phyloP scores from a whole-genome alignment of 2,329 filamentous ascomycete genomes.

The Grosmannia clavigera region DNA sequence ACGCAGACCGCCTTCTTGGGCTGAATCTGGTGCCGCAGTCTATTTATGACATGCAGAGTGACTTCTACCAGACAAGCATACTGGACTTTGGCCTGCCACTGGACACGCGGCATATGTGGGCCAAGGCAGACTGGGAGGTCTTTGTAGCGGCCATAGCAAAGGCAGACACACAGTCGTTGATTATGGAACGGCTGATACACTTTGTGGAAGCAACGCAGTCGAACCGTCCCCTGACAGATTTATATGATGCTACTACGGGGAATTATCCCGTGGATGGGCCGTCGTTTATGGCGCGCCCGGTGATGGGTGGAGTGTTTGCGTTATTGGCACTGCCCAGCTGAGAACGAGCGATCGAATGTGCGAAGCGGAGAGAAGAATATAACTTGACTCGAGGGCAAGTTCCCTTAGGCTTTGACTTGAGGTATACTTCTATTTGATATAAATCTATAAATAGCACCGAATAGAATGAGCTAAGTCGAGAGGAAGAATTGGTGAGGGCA shows the following conservation, averaged over 20 bases:
- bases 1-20: conserved; percentile 63
- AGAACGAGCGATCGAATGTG: neutral
- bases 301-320: conserved; percentile 70
- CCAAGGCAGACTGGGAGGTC: conserved; percentile 81
- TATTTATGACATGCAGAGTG: conserved; percentile 66
- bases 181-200: conserved; percentile 54
- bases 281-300: conserved; percentile 62
- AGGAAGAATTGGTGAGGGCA: neutral
- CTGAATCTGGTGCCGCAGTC: conserved; percentile 63
- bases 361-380: neutral
- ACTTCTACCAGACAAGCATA: conserved; percentile 61
- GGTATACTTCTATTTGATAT: neutral
- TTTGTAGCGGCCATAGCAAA: conserved; percentile 67
- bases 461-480: neutral
- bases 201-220: conserved; percentile 68
- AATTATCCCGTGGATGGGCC: conserved; percentile 47
- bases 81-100: conserved; percentile 72
- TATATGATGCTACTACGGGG: conserved; percentile 61
- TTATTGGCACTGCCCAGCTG: conserved; percentile 48
- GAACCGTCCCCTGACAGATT: conserved; percentile 61
- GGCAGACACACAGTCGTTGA: conserved; percentile 45
- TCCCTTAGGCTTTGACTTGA: neutral
- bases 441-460: neutral
- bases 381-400: neutral
- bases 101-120: conserved; percentile 69